Evolutionary conservation across 768 basidiomycete species (phyloP).

Genomic region (Coprinopsis cinerea): DNA sequence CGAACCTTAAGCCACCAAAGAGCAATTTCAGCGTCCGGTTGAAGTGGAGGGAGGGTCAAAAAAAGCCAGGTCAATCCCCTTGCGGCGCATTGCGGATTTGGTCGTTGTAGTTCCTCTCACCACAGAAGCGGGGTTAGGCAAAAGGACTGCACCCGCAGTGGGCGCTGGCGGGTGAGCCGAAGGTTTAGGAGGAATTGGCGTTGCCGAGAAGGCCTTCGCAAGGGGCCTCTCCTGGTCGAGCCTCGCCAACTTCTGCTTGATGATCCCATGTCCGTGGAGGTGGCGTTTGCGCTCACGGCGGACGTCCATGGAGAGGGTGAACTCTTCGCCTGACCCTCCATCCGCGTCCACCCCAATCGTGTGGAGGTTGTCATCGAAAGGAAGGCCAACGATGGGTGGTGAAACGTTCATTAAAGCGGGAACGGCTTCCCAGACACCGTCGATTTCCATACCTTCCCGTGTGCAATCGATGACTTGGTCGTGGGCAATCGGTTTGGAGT

Average conservation of each 20-base stretch:
- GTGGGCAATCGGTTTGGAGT: not conserved
- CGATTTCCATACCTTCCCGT: too few species aligned
- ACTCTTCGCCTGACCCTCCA: slow-evolving; percentile 29
- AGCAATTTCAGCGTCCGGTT: not conserved
- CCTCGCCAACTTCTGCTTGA: not conserved
- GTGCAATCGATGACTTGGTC: not conserved
- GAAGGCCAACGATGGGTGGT: not conserved
- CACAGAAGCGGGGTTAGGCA: not conserved
- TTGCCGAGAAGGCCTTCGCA: not conserved
- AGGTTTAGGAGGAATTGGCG: not conserved
- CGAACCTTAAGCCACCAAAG: too few species aligned
- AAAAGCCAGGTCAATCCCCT: not conserved
- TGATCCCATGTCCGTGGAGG: not conserved
- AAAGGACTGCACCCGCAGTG: not conserved
- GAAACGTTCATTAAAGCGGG: not conserved
- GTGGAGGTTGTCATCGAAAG: not conserved
- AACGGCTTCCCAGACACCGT: not conserved
- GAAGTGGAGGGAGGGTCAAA: not conserved
- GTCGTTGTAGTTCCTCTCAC: not conserved
- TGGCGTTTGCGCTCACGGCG: not conserved
- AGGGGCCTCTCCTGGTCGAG: not conserved
- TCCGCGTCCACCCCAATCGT: slow-evolving; percentile 8
- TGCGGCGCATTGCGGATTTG: slow-evolving; percentile 1
- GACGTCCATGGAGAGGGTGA: slow-evolving; percentile 39
- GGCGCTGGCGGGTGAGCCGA: not conserved